These are phyloP conservation scores for Venustampulla echinocandica DNA, from an alignment of 495 filamentous ascomycete genomes.

Conservation along the genomic window DNA sequence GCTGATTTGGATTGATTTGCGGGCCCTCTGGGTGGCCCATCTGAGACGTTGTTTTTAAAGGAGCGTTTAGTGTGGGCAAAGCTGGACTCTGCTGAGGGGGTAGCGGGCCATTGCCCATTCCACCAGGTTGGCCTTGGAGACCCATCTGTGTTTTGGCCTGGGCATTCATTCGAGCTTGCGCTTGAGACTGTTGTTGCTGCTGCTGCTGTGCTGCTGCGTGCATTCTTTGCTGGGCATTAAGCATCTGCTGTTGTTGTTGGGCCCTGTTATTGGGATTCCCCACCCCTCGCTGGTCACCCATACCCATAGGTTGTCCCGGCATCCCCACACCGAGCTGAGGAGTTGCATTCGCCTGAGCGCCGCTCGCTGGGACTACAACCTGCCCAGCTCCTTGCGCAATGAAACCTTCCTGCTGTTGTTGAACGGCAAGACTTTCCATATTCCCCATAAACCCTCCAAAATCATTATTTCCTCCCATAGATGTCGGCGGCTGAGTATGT, in stretches of 20 bases:
- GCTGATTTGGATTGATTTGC: slow-evolving; percentile 29
- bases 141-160: slow-evolving; percentile 20
- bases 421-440: slow-evolving; percentile 40
- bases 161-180: slow-evolving; percentile 19
- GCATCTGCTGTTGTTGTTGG: slow-evolving; percentile 30
- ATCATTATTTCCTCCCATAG: slow-evolving; percentile 29
- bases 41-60: slow-evolving; percentile 33
- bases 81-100: slow-evolving; percentile 42
- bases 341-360: slow-evolving; percentile 23
- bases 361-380: slow-evolving; percentile 38
- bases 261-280: slow-evolving; percentile 22
- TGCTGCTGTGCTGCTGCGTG: slow-evolving; percentile 19
- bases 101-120: slow-evolving; percentile 29
- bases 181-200: slow-evolving; percentile 27
- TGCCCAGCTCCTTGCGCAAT: slow-evolving; percentile 40
- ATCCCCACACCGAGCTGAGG: slow-evolving; percentile 32
- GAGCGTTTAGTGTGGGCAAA: slow-evolving; percentile 41
- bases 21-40: slow-evolving; percentile 27
- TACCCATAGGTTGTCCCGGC: slow-evolving; percentile 23
- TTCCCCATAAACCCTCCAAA: slow-evolving; percentile 28
- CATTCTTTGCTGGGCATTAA: slow-evolving; percentile 34
- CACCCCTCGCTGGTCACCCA: slow-evolving; percentile 28
- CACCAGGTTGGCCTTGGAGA: slow-evolving; percentile 41
- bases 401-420: slow-evolving; percentile 25
- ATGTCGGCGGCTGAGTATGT: slow-evolving; percentile 26